These are phyloP conservation scores for Prillingera fragicola DNA, from an alignment of 1,284 basidiomycete genomes.

Conservation along the genomic window DNA sequence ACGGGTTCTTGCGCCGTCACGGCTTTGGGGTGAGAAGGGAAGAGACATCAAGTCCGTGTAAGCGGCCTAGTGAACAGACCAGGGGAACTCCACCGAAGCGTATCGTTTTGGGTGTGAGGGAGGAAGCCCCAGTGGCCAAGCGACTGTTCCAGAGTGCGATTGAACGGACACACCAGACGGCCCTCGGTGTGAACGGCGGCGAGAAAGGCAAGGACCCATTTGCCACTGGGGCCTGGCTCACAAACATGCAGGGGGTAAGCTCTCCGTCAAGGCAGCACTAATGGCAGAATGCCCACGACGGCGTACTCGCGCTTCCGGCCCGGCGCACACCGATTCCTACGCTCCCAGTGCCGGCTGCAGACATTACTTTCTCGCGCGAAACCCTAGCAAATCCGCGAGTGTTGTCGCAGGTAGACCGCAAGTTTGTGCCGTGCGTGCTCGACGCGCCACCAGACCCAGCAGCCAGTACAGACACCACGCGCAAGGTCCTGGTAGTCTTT, in stretches of 20 bases:
- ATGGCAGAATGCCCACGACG: slow-evolving; percentile 10
- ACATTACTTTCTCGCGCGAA: slow-evolving; percentile 35
- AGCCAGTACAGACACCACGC: neutral
- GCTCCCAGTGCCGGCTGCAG: neutral
- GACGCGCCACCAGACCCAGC: slow-evolving; percentile 24
- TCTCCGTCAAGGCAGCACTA: neutral
- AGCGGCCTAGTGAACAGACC: neutral
- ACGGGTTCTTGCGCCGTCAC: slow-evolving; percentile 62
- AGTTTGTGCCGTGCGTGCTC: slow-evolving; percentile 72
- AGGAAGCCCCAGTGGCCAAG: too few relatives aligned
- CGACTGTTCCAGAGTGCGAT: too few relatives aligned
- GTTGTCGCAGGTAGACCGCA: slow-evolving; percentile 77
- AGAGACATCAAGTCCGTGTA: neutral
- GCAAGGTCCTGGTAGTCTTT: slow-evolving; percentile 60
- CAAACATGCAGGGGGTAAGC: neutral
- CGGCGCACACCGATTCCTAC: neutral
- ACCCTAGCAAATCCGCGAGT: slow-evolving; percentile 57
- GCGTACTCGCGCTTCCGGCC: slow-evolving; percentile 9
- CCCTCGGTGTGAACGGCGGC: too few relatives aligned
- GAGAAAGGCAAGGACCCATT: neutral
- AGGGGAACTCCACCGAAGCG: neutral
- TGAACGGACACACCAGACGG: too few relatives aligned
- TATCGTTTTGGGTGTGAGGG: too few relatives aligned
- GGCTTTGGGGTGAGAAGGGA: slow-evolving; percentile 50
- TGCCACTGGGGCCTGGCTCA: neutral